Percentiles rank a stretch among this genome's conserved stretches.
phyloP scores from a whole-genome alignment of 768 basidiomycete genomes.

The Kwoniella sp. region DNA sequence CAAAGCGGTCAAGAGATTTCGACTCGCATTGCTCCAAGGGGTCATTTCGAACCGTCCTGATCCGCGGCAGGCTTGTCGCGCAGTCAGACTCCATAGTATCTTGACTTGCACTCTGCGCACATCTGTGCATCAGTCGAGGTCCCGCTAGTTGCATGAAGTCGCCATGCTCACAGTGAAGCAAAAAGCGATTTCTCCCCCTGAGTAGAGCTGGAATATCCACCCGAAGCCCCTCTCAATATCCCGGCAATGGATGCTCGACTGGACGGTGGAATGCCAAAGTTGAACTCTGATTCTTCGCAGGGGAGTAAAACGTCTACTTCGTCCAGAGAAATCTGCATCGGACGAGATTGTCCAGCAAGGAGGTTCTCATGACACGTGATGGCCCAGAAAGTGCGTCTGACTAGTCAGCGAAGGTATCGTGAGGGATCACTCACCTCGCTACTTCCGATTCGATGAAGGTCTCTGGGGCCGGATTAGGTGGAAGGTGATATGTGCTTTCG shows the following conservation, averaged over 20 bases:
- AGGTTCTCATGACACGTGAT: conserved; percentile 29
- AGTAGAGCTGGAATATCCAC: background rate
- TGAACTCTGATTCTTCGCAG: conserved; percentile 30
- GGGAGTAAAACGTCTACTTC: conserved; percentile 27
- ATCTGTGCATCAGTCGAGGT: background rate
- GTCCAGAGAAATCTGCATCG: conserved; percentile 21
- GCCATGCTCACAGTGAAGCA: conserved; percentile 22
- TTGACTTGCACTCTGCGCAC: conserved; percentile 24
- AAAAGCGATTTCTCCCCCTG: conserved; percentile 24
- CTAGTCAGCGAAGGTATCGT: background rate
- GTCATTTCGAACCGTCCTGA: conserved; percentile 5
- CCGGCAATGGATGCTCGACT: conserved; percentile 22
- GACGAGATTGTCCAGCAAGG: conserved; percentile 21
- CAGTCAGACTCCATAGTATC: conserved; percentile 26
- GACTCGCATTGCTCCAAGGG: conserved; percentile 11
- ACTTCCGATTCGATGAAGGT: conserved; percentile 26
- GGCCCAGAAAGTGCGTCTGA: conserved; percentile 26
- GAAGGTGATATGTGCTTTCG: conserved; percentile 23
- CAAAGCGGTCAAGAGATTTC: conserved; percentile 19
- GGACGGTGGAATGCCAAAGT: conserved; percentile 19
- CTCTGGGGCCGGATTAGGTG: conserved; percentile 14
- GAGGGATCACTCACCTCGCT: conserved; percentile 12
- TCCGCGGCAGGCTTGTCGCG: conserved; percentile 24
- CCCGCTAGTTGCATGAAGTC: background rate
- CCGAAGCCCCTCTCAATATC: conserved; percentile 2